Evolutionary conservation across 164 flowering plant species (phyloP), one percentile per base, ranked within the genome.

Genomic region (Paratinospora sagittata): DNA sequence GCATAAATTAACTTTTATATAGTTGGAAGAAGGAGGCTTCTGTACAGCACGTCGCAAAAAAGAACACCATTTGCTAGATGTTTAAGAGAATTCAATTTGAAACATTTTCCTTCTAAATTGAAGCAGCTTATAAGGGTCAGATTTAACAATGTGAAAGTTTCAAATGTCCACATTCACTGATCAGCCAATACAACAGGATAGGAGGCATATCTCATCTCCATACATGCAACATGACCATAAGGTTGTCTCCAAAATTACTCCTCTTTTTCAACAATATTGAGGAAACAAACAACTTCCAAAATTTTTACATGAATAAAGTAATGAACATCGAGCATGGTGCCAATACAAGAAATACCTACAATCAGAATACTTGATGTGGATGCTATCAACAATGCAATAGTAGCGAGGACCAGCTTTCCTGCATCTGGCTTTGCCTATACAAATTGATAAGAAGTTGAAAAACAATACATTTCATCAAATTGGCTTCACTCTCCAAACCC

Each of bases 351-450:
- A 70, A 65, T 66, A 84, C 90, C 19, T 80, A 90, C 93, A 77
- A 89, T 82, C 69, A 90, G 65, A 60, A 90, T 74, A 73, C 79
- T 86, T 9, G 93, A 68, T 34, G 89, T 84, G 55, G 93, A 89
- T 52, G 89, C 90, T 52, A 88, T 37, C 78, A 90, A 75, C 70
- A 89, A 81, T 47, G 92, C 90, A 77, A 85, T 73, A 14, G 97
- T 89, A 41, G 89, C 93, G 75, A 89, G 19, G 26, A 86, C 66
- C 67, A 90, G 73, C 72, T 83, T 87, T 69, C 87, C 88, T 16
- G 92, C 84, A 71, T 90, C 97, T 8, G 93, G 92, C 80, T 84
- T 89, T 65, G 97, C 97, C 97, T n/a, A n/a, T 90, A 84, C 36
- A 76, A 81, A 67, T 33, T 24, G 72, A 70, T 17, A 23, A 66